Conservation (phyloP, 495 filamentous ascomycete species). For the Bombardia bombarda region DNA sequence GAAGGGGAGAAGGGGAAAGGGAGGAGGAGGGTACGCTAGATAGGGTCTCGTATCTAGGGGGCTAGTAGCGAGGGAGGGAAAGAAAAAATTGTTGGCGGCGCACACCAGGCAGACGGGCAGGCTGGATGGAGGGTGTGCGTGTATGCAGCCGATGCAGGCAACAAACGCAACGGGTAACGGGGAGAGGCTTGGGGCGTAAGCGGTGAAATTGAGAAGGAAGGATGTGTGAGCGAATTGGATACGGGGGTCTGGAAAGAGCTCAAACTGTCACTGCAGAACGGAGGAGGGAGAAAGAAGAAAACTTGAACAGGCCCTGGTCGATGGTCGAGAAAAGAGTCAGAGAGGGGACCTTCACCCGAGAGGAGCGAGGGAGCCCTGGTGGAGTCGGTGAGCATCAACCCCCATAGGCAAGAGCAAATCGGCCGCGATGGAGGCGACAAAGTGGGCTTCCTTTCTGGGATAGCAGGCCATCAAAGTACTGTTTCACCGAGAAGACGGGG, state of each 20-base stretch:
- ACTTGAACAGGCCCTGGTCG: background rate
- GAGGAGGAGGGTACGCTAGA: slow-evolving; percentile 22
- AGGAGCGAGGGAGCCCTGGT: background rate
- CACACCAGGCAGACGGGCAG: background rate
- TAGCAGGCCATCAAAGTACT: too few relatives aligned
- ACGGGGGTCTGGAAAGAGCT: background rate
- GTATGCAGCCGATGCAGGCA: too few relatives aligned
- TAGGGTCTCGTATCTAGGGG: slow-evolving; percentile 18
- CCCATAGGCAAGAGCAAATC: background rate
- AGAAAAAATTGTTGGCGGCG: slow-evolving; percentile 12
- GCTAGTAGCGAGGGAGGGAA: too few relatives aligned
- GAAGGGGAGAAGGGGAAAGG: slow-evolving; percentile 9
- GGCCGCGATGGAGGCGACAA: background rate
- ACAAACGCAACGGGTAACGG: too few relatives aligned
- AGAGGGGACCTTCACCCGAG: too few relatives aligned
- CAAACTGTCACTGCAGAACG: background rate
- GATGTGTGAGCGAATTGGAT: background rate
- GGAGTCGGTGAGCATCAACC: background rate
- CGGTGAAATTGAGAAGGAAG: background rate
- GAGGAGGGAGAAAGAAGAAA: background rate
- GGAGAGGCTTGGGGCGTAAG: slow-evolving; percentile 3
- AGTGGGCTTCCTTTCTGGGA: too few relatives aligned
- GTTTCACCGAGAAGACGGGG: too few relatives aligned
- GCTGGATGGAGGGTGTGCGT: slow-evolving; percentile 5
- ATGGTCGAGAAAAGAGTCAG: background rate